Evolutionary conservation across 2,329 filamentous ascomycete genomes (phyloP).

Genomic region (Sporothrix luriei): DNA sequence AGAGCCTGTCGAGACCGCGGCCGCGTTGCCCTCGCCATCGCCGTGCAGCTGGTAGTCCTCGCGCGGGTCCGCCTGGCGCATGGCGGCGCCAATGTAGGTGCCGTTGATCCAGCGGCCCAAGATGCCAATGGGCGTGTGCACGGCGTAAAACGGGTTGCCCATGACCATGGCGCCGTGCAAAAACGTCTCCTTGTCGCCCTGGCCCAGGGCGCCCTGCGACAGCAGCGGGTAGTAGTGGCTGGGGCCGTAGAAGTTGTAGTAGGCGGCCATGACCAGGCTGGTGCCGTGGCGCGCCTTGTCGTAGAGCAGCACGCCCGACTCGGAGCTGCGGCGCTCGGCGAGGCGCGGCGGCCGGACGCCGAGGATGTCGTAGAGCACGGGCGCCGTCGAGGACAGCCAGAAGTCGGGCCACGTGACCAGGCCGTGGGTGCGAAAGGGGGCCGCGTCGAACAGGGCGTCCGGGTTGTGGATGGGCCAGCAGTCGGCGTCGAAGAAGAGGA

Average conservation of each 20-base stretch:
- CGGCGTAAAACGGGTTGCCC: slow-evolving; percentile 47
- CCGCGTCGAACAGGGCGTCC: slow-evolving; percentile 51
- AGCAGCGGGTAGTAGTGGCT: slow-evolving; percentile 54
- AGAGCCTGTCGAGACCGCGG: too few relatives aligned
- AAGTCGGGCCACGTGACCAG: slow-evolving; percentile 62
- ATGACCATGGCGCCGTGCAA: slow-evolving; percentile 49
- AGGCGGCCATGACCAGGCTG: slow-evolving; percentile 53
- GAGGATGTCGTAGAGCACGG: slow-evolving; percentile 50
- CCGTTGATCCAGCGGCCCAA: slow-evolving; percentile 43
- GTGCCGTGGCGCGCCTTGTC: slow-evolving; percentile 52
- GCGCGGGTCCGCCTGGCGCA: slow-evolving; percentile 42
- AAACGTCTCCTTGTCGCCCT: slow-evolving; percentile 56
- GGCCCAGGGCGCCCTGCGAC: slow-evolving; percentile 48
- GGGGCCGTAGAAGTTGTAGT: slow-evolving; percentile 60
- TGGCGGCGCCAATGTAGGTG: slow-evolving; percentile 38
- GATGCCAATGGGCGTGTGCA: slow-evolving; percentile 42
- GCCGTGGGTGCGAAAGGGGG: slow-evolving; percentile 56
- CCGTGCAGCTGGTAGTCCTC: slow-evolving; percentile 38
- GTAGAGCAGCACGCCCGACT: slow-evolving; percentile 53
- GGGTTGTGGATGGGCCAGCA: slow-evolving; percentile 51
- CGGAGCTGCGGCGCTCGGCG: slow-evolving; percentile 45
- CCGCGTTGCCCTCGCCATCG: too few relatives aligned
- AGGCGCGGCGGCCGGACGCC: slow-evolving; percentile 42
- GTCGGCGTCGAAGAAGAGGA: slow-evolving; percentile 62
- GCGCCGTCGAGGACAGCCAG: slow-evolving; percentile 49